Evolutionary conservation across 345 rosid species (phyloP).

Genomic region (Syzygium aqueum): DNA sequence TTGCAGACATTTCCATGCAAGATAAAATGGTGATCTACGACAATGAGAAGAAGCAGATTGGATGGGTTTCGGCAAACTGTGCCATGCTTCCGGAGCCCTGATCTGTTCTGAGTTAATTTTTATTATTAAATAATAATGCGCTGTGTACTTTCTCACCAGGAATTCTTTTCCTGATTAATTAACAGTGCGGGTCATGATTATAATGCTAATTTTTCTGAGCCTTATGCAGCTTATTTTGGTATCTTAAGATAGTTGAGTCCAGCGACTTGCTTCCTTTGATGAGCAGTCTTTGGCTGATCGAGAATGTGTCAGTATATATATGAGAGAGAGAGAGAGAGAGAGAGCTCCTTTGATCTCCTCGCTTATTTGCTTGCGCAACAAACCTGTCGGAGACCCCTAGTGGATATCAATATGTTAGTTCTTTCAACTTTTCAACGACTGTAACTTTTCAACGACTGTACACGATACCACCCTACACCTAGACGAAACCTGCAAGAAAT

Average conservation of each 20-base stretch:
- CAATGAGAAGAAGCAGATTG: constrained; percentile 61
- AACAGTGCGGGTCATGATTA: constrained; percentile 35
- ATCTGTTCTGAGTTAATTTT: constrained; percentile 1
- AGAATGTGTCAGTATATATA: neutral
- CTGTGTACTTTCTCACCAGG: constrained; percentile 9
- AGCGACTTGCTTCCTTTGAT: neutral
- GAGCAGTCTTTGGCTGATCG: neutral
- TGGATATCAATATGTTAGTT: neutral
- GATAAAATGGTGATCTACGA: constrained; percentile 58
- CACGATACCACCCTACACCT: neutral
- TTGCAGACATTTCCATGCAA: constrained; percentile 24
- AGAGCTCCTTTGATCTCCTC: neutral
- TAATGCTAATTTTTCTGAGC: constrained; percentile 24
- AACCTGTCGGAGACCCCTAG: neutral
- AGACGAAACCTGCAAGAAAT: neutral
- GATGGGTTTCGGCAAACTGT: constrained; percentile 53
- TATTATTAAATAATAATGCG: constrained; percentile 1
- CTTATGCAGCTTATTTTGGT: constrained; percentile 4
- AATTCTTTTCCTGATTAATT: constrained; percentile 5
- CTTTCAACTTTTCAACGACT: neutral
- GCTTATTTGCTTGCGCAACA: constrained; percentile 1
- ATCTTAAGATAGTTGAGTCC: neutral
- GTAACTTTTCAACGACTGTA: neutral
- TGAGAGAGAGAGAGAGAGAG: neutral
- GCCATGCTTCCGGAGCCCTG: constrained; percentile 45